Evolutionary conservation across 2,329 filamentous ascomycete genomes (phyloP), one percentile per base, ranked within the genome.

Genomic region (Colletotrichum zoysiae): DNA sequence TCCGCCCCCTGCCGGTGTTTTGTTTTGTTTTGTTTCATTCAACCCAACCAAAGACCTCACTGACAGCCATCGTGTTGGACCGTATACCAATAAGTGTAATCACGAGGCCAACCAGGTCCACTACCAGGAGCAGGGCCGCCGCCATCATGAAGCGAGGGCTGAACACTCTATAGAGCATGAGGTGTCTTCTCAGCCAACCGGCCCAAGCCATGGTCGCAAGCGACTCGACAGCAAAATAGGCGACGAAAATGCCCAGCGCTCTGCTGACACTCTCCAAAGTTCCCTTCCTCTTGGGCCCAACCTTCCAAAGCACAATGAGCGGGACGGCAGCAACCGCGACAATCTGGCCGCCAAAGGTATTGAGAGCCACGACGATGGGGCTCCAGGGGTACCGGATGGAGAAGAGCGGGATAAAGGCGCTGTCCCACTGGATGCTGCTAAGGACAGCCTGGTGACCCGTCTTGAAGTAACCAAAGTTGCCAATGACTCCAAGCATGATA

Each of bases 151-250:
- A 99, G 38, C 95, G 85, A 58, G 96, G 96, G 82, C 89, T 92
- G 78, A 99, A 99, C 55, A 99, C 94, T 53, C 96, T 89, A 83
- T 96, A 99, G 40, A 99, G 87, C 96, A 99, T 99, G 74, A 99
- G 86, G 84, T 99, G 96, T 63, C 96, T 88, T 65, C 96, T 87
- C 77, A 99, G 83, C 83, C 94, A 91, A 1, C 93, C 95, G 0
- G 95, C 94, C 92, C 95, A 98, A 80, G 93, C 90, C 76, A 96
- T 97, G 5, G 95, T 97, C 0, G 94, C 93, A 30, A 97, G 82
- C 38, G 92, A 92, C 78, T 98, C 89, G 11, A 93, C 92, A 6
- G 93, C 93, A 78, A 95, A 96, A 79, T 95, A 97, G 1, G 92
- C 85, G 7, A 95, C 82, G 78, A 97, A 95, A 35, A 91, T 92